phyloP scores from a whole-genome alignment of 139 green algal species.

The Limnomonas spitsbergensis region DNA sequence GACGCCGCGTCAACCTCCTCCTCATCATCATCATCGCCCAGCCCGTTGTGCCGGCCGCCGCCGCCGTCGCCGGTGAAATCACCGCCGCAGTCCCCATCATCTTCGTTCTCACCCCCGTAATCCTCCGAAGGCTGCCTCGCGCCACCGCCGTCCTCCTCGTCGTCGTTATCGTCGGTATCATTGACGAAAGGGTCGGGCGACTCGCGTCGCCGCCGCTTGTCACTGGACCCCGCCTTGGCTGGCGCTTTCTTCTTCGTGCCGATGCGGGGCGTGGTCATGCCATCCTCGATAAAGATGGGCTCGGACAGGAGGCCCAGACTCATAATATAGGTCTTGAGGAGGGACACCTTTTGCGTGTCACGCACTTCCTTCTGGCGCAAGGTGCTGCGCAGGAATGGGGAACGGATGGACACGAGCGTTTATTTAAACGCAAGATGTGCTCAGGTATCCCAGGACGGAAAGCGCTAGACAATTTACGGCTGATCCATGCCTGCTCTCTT shows the following conservation, averaged over 20 bases:
- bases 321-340: constrained; percentile 16
- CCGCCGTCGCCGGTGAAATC: background rate
- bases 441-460: too few relatives aligned
- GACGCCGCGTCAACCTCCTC: background rate
- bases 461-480: too few relatives aligned
- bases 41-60: background rate
- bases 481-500: too few relatives aligned
- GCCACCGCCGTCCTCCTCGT: background rate
- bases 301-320: background rate
- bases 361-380: constrained; percentile 14
- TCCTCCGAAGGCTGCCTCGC: constrained; percentile 1
- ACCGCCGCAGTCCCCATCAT: background rate
- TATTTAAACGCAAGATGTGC: too few relatives aligned
- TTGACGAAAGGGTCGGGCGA: background rate
- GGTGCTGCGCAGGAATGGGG: background rate
- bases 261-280: too few relatives aligned
- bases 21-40: background rate
- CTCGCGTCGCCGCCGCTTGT: background rate
- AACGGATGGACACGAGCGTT: too few relatives aligned
- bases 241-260: background rate
- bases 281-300: background rate
- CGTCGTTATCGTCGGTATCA: background rate
- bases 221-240: background rate
- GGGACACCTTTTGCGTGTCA: background rate
- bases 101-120: background rate